A percentile compares a stretch with the other conserved stretches of the same genome.
Conservation (phyloP, 2,329 filamentous ascomycete species). For the Apiospora rasikravindrae region DNA sequence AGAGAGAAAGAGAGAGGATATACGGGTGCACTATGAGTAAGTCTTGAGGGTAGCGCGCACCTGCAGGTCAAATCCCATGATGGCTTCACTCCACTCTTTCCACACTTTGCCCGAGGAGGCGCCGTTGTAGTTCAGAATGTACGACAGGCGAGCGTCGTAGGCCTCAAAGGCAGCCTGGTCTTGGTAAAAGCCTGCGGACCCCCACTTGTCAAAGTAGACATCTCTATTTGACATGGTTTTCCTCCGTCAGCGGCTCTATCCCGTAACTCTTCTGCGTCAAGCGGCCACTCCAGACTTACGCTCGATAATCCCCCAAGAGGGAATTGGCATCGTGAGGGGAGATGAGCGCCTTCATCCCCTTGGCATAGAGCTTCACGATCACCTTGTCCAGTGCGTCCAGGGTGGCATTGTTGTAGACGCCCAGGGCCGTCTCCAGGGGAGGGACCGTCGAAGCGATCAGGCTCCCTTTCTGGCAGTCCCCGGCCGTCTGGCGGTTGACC, state of each 20-base stretch:
- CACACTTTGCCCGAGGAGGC: conserved; percentile 37
- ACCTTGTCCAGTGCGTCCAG: conserved; percentile 38
- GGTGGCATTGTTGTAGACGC: conserved; percentile 33
- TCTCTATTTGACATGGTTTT: conserved; percentile 23
- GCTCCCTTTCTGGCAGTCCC: conserved; percentile 37
- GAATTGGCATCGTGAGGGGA: conserved; percentile 40
- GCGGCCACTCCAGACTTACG: conserved; percentile 22
- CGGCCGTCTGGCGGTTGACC: conserved; percentile 32
- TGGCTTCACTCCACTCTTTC: conserved; percentile 40
- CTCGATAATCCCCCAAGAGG: conserved; percentile 29
- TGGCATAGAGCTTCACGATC: conserved; percentile 33
- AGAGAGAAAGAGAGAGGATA: neutral
- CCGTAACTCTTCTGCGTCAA: neutral
- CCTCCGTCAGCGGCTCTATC: neutral
- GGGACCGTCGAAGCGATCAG: conserved; percentile 27
- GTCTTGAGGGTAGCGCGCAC: conserved; percentile 21
- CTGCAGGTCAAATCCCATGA: conserved; percentile 41
- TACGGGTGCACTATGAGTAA: too few relatives aligned
- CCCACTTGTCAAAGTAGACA: conserved; percentile 29
- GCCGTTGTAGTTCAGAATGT: conserved; percentile 40
- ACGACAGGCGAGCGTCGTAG: conserved; percentile 37
- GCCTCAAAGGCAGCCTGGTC: conserved; percentile 35
- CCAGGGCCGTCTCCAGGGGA: conserved; percentile 32
- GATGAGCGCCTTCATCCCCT: conserved; percentile 39
- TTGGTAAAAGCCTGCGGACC: conserved; percentile 36